Evolutionary conservation across 2,329 filamentous ascomycete species (phyloP).

Genomic region (Penicillium decumbens): DNA sequence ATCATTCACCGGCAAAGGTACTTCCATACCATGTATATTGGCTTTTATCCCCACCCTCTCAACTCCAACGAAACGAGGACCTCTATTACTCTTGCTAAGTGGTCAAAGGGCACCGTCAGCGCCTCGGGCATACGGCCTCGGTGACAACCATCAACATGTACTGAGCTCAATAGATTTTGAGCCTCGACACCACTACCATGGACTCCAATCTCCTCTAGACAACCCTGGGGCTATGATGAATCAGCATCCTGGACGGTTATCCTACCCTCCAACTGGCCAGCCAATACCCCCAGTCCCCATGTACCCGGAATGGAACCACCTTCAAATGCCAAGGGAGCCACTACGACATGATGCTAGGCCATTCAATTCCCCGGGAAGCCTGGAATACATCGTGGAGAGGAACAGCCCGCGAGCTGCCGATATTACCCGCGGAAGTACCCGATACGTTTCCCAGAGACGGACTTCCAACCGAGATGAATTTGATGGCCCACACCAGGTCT

Average conservation of each 20-base stretch:
- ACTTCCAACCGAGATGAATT: slow-evolving; percentile 84
- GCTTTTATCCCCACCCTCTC: slow-evolving; percentile 2
- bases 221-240: slow-evolving; percentile 29
- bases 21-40: slow-evolving; percentile 12
- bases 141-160: slow-evolving; percentile 27
- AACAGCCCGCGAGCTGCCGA: slow-evolving; percentile 32
- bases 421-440: slow-evolving; percentile 28
- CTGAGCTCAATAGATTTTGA: slow-evolving; percentile 30
- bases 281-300: slow-evolving; percentile 27
- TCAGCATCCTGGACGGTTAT: slow-evolving; percentile 24
- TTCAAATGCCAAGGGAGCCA: slow-evolving; percentile 29
- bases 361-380: slow-evolving; percentile 30
- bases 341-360: slow-evolving; percentile 33
- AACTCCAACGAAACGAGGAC: slow-evolving; percentile 7
- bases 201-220: slow-evolving; percentile 26
- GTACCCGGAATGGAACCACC: slow-evolving; percentile 35
- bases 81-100: slow-evolving; percentile 23
- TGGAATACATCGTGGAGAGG: slow-evolving; percentile 37
- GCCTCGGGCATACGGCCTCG: slow-evolving; percentile 26
- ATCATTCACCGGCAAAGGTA: slow-evolving; percentile 40
- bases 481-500: slow-evolving; percentile 77
- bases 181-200: slow-evolving; percentile 29
- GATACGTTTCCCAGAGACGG: slow-evolving; percentile 55
- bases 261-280: slow-evolving; percentile 31
- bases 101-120: slow-evolving; percentile 30